Evolutionary conservation across 176 grass and related monocot species (phyloP), one percentile per base, ranked within the genome.

Genomic region (Tillandsia fasciculata): DNA sequence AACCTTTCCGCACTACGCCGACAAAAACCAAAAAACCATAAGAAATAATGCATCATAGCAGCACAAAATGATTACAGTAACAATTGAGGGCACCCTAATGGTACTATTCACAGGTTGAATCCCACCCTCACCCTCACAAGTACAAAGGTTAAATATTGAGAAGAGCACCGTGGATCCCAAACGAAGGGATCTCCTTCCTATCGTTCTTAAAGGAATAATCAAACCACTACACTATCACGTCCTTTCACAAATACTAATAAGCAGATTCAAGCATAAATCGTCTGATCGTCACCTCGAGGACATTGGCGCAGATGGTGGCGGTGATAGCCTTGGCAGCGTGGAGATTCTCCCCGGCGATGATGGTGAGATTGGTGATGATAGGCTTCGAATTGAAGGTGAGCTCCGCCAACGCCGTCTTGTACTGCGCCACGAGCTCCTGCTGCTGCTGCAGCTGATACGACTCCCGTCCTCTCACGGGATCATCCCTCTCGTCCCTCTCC

Each of bases 341-440:
- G 52, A 93, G 72, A 71, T 86, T 99, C 84, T 99, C 95, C 20
- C 95, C 95, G 61, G 95, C 95, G 64, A 99, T 99, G 85, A 99
- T 99, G 69, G 95, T 93, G 72, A 99, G 81, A 84, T 99, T 99
- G 70, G 95, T 99, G 69, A 99, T 99, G 69, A 99, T 94, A 47
- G 95, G 95, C 65, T 99, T 99, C 70, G 95, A 99, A 82, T 99
- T 99, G 84, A 99, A 92, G 66, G 89, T 99, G 22, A 99, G 90
- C 75, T 94, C 95, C 51, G 80, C 90, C 23, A 99, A 84, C 49
- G 95, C 95, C n/a, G 90, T 79, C 75, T 84, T 86, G 77, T 99
- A 99, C 95, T 93, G 95, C 54, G 75, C 70, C 56, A 99, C 79
- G 29, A 99, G 82, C 77, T 99, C 95, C 59, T 87, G 82, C 57